Conservation (phyloP, 1,284 basidiomycete genomes). For the Boletus smithii region DNA sequence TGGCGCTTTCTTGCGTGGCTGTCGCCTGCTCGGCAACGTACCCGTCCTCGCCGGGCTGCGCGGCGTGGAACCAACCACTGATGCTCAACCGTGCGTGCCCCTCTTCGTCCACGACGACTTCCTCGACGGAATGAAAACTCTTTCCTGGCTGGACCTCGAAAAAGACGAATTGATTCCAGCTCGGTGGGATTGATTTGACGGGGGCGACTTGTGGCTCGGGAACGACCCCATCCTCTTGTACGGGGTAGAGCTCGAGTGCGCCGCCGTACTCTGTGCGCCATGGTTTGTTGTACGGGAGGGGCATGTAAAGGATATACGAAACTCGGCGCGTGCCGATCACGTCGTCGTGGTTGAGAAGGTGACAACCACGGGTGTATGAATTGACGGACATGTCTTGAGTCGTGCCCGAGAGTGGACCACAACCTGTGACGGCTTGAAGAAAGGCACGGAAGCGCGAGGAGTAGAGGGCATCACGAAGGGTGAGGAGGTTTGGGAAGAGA, state of each 20-base stretch:
- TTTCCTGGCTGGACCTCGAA: slow-evolving; percentile 88
- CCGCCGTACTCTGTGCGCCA: slow-evolving; percentile 88
- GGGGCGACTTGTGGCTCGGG: slow-evolving; percentile 65
- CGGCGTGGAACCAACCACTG: slow-evolving; percentile 96
- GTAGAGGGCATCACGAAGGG: slow-evolving; percentile 91
- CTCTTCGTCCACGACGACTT: slow-evolving; percentile 83
- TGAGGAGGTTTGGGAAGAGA: slow-evolving; percentile 74
- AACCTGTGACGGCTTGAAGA: slow-evolving; percentile 86
- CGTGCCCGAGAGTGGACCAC: slow-evolving; percentile 85
- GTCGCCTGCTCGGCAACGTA: slow-evolving; percentile 52
- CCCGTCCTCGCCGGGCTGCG: slow-evolving; percentile 88
- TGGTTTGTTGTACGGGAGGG: slow-evolving; percentile 69
- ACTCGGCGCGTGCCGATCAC: slow-evolving; percentile 94
- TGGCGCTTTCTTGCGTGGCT: slow-evolving; percentile 48
- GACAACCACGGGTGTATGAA: slow-evolving; percentile 87
- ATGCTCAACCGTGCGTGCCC: slow-evolving; percentile 80
- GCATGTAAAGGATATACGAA: slow-evolving; percentile 97
- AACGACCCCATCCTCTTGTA: slow-evolving; percentile 44
- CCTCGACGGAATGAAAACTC: slow-evolving; percentile 97
- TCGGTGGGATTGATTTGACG: slow-evolving; percentile 65
- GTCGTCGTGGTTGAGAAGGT: slow-evolving; percentile 97
- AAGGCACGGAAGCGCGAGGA: slow-evolving; percentile 82
- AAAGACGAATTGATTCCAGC: slow-evolving; percentile 97
- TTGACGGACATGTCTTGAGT: slow-evolving; percentile 98
- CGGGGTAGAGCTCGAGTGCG: slow-evolving; percentile 92